A percentile compares a stretch with the other conserved stretches of the same genome.
These are phyloP conservation scores for Phytophthora uliginosa DNA, from an alignment of 352 stramenopile species.

Conservation along the genomic window DNA sequence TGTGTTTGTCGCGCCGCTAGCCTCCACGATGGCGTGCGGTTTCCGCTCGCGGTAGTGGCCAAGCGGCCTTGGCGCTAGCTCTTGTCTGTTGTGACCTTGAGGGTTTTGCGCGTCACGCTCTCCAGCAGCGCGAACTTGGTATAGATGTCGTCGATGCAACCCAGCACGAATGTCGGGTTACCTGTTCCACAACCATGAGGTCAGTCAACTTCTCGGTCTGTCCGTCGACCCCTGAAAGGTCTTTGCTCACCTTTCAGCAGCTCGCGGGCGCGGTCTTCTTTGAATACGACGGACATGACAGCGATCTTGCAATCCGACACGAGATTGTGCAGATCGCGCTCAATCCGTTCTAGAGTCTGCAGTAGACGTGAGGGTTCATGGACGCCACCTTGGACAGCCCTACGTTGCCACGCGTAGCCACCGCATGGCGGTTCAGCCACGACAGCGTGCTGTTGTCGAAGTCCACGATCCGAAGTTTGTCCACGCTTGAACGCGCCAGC, in stretches of 20 bases:
- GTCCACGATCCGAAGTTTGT: constrained; percentile 97
- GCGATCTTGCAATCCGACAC: constrained; percentile 92
- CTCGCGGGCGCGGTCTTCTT: constrained; percentile 70
- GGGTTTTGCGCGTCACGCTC: constrained; percentile 84
- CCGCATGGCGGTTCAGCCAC: too few species aligned
- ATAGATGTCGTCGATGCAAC: constrained; percentile 99
- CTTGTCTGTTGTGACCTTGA: constrained; percentile 92
- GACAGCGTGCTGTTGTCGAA: constrained; percentile 99
- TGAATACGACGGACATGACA: constrained; percentile 93
- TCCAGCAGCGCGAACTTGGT: constrained; percentile 97
- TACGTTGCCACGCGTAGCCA: constrained; percentile 97
- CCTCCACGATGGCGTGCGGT: too few species aligned
- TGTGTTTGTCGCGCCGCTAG: too few species aligned
- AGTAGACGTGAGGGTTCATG: too few species aligned
- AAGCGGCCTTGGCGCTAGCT: constrained; percentile 94
- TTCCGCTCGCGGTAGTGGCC: too few species aligned
- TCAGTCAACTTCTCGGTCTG: too few species aligned
- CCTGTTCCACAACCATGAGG: too few species aligned
- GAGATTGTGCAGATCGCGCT: constrained; percentile 79
- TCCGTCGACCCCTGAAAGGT: too few species aligned
- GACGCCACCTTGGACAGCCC: constrained; percentile 94
- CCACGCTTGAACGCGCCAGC: constrained; percentile 96
- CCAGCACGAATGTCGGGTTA: constrained; percentile 93
- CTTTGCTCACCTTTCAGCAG: too few species aligned
- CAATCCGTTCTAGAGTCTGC: too few species aligned